These are phyloP conservation scores for Rhamnella rubrinervis DNA, from an alignment of 331 rosid genomes.

Conservation along the genomic window DNA sequence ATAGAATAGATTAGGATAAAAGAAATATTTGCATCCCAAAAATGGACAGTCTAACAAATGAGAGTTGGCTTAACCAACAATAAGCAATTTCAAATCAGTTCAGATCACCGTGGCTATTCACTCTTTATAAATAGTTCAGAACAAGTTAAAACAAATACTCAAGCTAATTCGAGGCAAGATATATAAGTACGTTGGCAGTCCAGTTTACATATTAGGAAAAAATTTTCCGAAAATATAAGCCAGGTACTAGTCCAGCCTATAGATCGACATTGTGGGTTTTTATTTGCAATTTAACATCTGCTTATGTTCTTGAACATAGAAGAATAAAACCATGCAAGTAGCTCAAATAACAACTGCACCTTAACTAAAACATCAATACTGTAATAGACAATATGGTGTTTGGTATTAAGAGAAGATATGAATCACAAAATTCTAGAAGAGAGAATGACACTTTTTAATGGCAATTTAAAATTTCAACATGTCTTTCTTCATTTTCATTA, in stretches of 20 bases:
- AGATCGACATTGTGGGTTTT: background rate
- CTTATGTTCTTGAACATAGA: background rate
- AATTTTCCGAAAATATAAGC: background rate
- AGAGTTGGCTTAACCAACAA: background rate
- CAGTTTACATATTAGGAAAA: conserved; percentile 1
- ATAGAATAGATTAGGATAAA: background rate
- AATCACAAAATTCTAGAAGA: too few species aligned
- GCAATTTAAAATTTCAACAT: too few species aligned
- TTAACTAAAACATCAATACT: background rate
- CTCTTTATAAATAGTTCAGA: too few species aligned
- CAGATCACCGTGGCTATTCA: background rate
- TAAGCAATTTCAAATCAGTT: background rate
- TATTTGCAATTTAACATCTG: conserved; percentile 1
- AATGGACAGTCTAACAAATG: background rate
- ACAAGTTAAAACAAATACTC: background rate
- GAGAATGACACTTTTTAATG: too few species aligned
- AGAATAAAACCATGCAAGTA: background rate
- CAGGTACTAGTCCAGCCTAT: background rate
- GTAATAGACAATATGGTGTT: too few species aligned
- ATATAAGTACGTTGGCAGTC: background rate
- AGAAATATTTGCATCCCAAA: background rate
- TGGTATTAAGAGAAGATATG: too few species aligned
- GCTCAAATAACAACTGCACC: background rate
- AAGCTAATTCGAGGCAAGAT: background rate
- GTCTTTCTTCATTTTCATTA: too few species aligned